phyloP scores from a whole-genome alignment of 768 basidiomycete genomes.

The Crepidotus variabilis region DNA sequence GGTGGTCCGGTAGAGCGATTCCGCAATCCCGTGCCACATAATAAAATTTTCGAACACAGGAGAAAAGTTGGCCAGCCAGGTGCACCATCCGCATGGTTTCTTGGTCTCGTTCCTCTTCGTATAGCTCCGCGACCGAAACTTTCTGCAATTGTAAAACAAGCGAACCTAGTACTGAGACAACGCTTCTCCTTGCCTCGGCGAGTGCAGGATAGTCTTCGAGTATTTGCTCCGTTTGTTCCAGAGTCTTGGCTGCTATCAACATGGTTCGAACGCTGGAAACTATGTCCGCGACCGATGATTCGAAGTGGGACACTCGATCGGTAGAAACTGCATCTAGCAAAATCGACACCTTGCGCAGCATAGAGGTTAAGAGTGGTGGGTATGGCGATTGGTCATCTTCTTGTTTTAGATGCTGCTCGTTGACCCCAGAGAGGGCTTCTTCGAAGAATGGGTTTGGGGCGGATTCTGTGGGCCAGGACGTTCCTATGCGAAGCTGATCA shows the following conservation, averaged over 20 bases:
- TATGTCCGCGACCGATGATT: constrained; percentile 91
- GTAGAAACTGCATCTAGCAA: constrained; percentile 80
- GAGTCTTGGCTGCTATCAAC: constrained; percentile 76
- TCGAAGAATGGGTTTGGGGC: constrained; percentile 26
- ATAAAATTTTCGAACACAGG: constrained; percentile 76
- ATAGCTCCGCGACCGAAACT: constrained; percentile 48
- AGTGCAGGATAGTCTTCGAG: constrained; percentile 65
- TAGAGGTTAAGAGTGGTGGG: constrained; percentile 78
- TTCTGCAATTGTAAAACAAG: constrained; percentile 79
- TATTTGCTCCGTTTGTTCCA: constrained; percentile 75
- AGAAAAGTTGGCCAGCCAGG: constrained; percentile 77
- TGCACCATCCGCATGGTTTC: constrained; percentile 79
- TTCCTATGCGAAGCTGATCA: constrained; percentile 46
- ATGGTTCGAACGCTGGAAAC: constrained; percentile 91
- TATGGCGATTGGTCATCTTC: constrained; percentile 60
- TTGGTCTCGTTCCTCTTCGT: constrained; percentile 41
- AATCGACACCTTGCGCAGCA: constrained; percentile 81
- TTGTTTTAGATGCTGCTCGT: constrained; percentile 33
- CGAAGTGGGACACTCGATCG: constrained; percentile 78
- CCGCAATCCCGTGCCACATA: constrained; percentile 74
- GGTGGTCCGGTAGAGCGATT: constrained; percentile 56
- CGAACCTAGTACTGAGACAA: constrained; percentile 75
- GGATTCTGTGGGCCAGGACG: constrained; percentile 50
- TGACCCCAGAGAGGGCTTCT: constrained; percentile 36
- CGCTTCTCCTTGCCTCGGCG: constrained; percentile 73